These are phyloP conservation scores for Ceriops tagal DNA, from an alignment of 345 rosid species.

Conservation along the genomic window DNA sequence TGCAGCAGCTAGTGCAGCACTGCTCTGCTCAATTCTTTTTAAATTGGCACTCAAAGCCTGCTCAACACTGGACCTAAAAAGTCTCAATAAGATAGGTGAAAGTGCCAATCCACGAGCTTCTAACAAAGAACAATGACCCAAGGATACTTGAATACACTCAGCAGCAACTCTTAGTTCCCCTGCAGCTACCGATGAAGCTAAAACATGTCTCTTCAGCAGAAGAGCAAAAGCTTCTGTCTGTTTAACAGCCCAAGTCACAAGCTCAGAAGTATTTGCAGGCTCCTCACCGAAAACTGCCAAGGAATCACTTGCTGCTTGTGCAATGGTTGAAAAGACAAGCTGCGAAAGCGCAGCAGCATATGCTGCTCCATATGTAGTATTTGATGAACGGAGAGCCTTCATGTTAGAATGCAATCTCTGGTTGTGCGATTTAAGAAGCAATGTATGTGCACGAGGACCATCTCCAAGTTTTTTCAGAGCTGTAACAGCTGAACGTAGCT, in stretches of 20 bases:
- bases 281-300: conserved; percentile 73
- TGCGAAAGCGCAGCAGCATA: conserved; percentile 65
- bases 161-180: conserved; percentile 68
- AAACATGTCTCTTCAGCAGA: conserved; percentile 57
- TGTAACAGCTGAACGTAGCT: conserved; percentile 64
- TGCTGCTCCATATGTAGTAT: conserved; percentile 48
- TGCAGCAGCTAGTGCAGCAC: conserved; percentile 75
- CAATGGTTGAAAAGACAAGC: conserved; percentile 74
- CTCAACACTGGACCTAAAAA: conserved; percentile 59
- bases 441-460: conserved; percentile 69
- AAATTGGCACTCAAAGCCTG: conserved; percentile 60
- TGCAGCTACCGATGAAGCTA: conserved; percentile 76
- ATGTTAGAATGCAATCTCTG: conserved; percentile 50
- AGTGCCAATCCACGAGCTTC: conserved; percentile 88
- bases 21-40: conserved; percentile 71
- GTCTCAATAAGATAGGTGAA: conserved; percentile 67
- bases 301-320: conserved; percentile 79
- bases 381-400: conserved; percentile 52
- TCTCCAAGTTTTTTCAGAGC: conserved; percentile 82
- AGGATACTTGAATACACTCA: conserved; percentile 64
- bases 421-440: conserved; percentile 66
- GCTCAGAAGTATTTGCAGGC: conserved; percentile 79
- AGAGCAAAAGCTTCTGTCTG: conserved; percentile 59
- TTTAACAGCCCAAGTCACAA: conserved; percentile 92
- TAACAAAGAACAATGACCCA: conserved; percentile 69